A percentile compares a stretch with the other conserved stretches of the same genome.
Evolutionary conservation across 371 early-diverging fungal genomes (phyloP).

Genomic region (Saksenaea oblongispora): DNA sequence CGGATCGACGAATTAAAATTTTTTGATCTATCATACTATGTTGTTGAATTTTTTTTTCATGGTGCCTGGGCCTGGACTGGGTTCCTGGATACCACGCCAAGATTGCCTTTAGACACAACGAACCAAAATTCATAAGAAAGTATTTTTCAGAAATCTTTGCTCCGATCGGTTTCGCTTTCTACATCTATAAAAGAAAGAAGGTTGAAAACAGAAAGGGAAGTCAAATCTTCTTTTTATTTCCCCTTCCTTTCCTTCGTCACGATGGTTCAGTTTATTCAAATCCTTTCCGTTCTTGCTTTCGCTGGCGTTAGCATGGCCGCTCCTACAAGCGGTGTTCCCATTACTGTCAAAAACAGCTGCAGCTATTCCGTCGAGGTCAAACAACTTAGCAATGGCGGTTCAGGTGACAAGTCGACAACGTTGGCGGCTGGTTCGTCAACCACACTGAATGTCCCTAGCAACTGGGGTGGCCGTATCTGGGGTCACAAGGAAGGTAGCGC

Average conservation of each 20-base stretch:
- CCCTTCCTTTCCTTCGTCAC: background rate
- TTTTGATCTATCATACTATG: background rate
- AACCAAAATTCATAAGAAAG: background rate
- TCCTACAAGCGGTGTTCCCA: slow-evolving; percentile 21
- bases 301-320: slow-evolving; percentile 20
- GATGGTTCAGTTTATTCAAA: background rate
- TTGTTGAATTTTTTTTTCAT: background rate
- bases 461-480: slow-evolving; percentile 46
- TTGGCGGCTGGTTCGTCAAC: slow-evolving; percentile 19
- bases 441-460: slow-evolving; percentile 18
- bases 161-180: background rate
- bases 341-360: slow-evolving; percentile 45
- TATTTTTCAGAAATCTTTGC: background rate
- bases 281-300: slow-evolving; percentile 10
- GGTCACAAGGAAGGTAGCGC: slow-evolving; percentile 23
- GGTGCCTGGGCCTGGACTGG: slow-evolving; percentile 1
- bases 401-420: background rate
- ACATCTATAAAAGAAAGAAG: background rate
- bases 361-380: slow-evolving; percentile 24
- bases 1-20: background rate
- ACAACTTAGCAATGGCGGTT: slow-evolving; percentile 33
- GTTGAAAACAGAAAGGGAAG: too few relatives aligned
- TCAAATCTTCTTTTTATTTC: background rate
- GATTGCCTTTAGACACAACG: background rate
- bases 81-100: background rate